Base-by-base conservation (phyloP, 768 basidiomycete genomes). In the Calocera viscosa region DNA sequence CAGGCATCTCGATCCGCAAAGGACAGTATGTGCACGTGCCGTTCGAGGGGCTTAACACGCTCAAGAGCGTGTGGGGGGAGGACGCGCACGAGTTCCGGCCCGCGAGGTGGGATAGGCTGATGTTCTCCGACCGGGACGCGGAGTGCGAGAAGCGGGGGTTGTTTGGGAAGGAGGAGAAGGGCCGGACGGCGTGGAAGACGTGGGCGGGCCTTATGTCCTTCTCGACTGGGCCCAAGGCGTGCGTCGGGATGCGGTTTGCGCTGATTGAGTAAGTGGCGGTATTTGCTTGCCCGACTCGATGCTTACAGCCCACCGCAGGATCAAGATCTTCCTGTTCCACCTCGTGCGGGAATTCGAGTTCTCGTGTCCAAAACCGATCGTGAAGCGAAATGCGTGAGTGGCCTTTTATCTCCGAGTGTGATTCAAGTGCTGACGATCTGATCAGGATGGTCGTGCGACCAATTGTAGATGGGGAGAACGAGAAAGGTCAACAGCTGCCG, bases 1-100 rank as follows among this genome's bases (percentile, higher is more conserved):
- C 89, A 60, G 76, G 83, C 33, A 67, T 73, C 43, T 73, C 74
- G 12, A 77, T 92, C 64, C 79, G 79, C 1, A 88, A 88, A 71
- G 91, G 89, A 5, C 85, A 82, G 49, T 83, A 87, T 47, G 83
- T 93, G 5, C 89, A 92, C 74, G 81, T 91, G 3, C 86, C 91
- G 0, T 76, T 91, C 11, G 90, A 91, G 70, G 89, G 84, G 1
- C 85, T 91, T 77, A 91, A 90, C 73, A 76, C 90, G 30, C 88
- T 91, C 73, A 86, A 84, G 66, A 82, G 76, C 19, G 80, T 91
- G 30, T 93, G 91, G 89, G 91, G 91, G 3, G 78, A 83, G 28
- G 84, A 89, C 72, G 89, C 87, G 30, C 53, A 60, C 30, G 26
- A 2, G 16, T 60, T 12, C 14, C 2, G 30, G 26, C 75, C 75